Base-by-base conservation (phyloP, 2,329 filamentous ascomycete species). In the Plenodomus tracheiphilus region DNA sequence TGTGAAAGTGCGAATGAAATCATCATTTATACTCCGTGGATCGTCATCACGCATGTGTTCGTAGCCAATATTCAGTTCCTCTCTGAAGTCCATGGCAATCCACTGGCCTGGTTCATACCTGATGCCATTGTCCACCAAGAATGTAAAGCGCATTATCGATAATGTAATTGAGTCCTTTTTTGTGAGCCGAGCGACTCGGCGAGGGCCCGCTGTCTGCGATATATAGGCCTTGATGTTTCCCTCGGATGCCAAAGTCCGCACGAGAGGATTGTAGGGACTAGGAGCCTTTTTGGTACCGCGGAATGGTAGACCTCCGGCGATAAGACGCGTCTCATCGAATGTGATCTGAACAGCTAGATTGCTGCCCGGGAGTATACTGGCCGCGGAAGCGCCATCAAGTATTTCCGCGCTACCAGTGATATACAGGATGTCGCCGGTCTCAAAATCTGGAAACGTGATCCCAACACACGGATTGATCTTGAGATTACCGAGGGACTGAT, bases 11-110 rank as follows among this genome's bases (percentile, higher is more conserved):
- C 91, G 79, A 4, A 94, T 77, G 53, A 84, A 92, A 66, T 96
- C 90, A 65, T 96, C 91, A 61, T 96, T 96, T 15, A 96, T 69
- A 59, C 85, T 88, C 55, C 80, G 80, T 4, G 91, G 91, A 57
- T 95, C 89, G 48, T 88, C 84, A 54, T 95, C 86, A 2, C 85
- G 79, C 91, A 96, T 96, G 67, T 96, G 91, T 41, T 80, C 83
- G 70, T 91, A 96, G 0, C 91, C 91, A 10, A 78, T 70, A 54
- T 88, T 84, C 1, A 96, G 75, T 60, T 92, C 85, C 0, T 77
- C 69, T 11, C 79, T 77, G 62, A 95, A 91, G 51, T 88, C 85
- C 2, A 96, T 71, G 1, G 88, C 91, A 16, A 89, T 81, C 71
- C 94, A 89, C 64, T 95, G 89, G 0, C 90, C 91, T 0, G 89